Evolutionary conservation across 2,329 filamentous ascomycete species (phyloP), one percentile per base, ranked within the genome.

Genomic region (Dactylella cylindrospora): DNA sequence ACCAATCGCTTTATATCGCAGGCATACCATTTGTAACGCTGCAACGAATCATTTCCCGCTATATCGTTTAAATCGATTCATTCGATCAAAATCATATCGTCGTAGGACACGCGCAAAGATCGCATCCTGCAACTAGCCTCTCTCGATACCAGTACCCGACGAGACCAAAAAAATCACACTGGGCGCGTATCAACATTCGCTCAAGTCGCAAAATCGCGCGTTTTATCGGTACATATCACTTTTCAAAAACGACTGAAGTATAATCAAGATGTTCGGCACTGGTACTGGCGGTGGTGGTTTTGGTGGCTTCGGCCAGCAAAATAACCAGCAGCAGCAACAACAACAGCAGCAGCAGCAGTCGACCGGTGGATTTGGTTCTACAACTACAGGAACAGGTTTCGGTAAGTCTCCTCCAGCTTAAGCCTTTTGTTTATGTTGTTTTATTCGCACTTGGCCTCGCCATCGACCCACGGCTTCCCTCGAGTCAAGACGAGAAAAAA

Each of bases 241-340:
- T n/a, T 19, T 12, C n/a, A 15, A 50, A n/a, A 50, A 26, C 39
- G 40, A 46, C 29, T 44, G 44, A 49, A 40, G 5, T 33, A 17
- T n/a, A 9, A 19, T 49, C 23, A 29, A 28, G 25, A 62, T 62
- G 57, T 71, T 73, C 36, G 70, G 67, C 13, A 60, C 66, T 12
- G 59, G 46, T 22, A 55, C 62, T 4, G 67, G 65, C 28, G 61
- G 47, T 35, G 43, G 60, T 12, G 65, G 62, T 6, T 19, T 44
- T 17, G 36, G 39, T 39, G 64, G 60, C 65, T 66, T 67, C 53
- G 52, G 52, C 10, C 26, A 22, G 45, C 12, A 28, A 53, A 15
- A 38, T 43, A 31, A 26, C n/a, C n/a, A 35, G 20, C 10, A 25
- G 47, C 12, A 41, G 13, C 62, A 51, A 23, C 40, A 53, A 43